Percentiles rank a stretch among this genome's conserved stretches.
phyloP scores from a whole-genome alignment of 2,329 filamentous ascomycete genomes.

The Ceratocystis alfenasii region DNA sequence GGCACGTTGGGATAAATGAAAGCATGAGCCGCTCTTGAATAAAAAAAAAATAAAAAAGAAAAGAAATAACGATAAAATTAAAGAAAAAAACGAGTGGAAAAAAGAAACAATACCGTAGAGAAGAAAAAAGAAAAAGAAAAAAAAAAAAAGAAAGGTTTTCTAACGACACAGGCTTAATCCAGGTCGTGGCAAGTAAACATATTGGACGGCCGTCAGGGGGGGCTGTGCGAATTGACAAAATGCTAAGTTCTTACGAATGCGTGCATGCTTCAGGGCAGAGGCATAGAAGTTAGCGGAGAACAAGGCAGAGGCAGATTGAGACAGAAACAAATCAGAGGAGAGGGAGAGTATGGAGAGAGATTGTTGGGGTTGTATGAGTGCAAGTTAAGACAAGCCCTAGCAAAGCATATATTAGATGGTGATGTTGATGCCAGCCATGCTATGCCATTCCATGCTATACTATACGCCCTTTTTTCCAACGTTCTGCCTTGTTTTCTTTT shows the following conservation, averaged over 20 bases:
- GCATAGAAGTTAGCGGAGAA: neutral
- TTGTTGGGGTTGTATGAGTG: too few species aligned
- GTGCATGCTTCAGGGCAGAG: too few species aligned
- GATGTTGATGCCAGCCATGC: too few species aligned
- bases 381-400: too few species aligned
- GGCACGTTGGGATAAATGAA: conserved; percentile 8
- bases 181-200: neutral
- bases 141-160: neutral
- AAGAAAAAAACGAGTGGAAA: neutral
- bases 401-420: too few species aligned
- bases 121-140: neutral
- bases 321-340: neutral
- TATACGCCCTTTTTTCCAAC: too few species aligned
- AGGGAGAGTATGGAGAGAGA: neutral
- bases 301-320: neutral
- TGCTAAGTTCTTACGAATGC: neutral
- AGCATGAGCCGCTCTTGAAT: neutral
- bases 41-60: neutral
- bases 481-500: neutral
- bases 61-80: neutral
- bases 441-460: too few species aligned
- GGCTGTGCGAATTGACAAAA: neutral
- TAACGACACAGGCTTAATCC: neutral
- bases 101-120: neutral
- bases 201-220: neutral